Base-by-base conservation (phyloP, 192 early-diverging fungal species). In the Coemansia sp. region DNA sequence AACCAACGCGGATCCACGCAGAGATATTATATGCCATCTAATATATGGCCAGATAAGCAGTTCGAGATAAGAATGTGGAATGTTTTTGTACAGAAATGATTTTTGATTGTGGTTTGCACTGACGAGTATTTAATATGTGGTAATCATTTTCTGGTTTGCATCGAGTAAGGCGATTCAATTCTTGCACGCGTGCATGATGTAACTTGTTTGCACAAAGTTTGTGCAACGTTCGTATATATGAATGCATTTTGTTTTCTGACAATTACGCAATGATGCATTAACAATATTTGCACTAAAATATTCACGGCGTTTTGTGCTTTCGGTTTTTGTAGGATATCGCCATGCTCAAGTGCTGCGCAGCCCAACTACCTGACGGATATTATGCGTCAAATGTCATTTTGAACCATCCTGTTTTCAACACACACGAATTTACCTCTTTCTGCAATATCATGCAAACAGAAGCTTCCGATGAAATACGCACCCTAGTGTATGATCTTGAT, bases 271-370 rank as follows among this genome's bases (percentile, higher is more conserved):
- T 5, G n/a, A 48, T 48, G 5, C 51, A 53, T 41, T 4, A 39
- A 58, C 39, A 16, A 9, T 59, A 39, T 59, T 59, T 59, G 5
- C 16, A 39, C 7, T 22, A 9, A 5, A 17, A 53, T 22, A 9
- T 53, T 20, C 20, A 9, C 2, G n/a, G 11, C 11, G n/a, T 11
- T 48, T 48, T 48, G 5, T 48, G 1, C 38, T 50, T 45, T 40
- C 40, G 38, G 20, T 43, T 68, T 68, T 6, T 74, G 59, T 83
- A 83, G 81, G 81, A 83, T 56, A 51, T 71, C 22, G 81, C 81
- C 1, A 50, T 72, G 45, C 63, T 83, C 16, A 71, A 69, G 61
- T 83, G 81, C 69, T 83, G 81, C 70, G 32, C 51, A 12, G 58
- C 37, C 25, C 67, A 67, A 16, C 57, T 77, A 5, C 72, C 76